A percentile compares a stretch with the other conserved stretches of the same genome.
phyloP scores from a whole-genome alignment of 1,139 yeast genomes.

The Arxiozyma telluris region DNA sequence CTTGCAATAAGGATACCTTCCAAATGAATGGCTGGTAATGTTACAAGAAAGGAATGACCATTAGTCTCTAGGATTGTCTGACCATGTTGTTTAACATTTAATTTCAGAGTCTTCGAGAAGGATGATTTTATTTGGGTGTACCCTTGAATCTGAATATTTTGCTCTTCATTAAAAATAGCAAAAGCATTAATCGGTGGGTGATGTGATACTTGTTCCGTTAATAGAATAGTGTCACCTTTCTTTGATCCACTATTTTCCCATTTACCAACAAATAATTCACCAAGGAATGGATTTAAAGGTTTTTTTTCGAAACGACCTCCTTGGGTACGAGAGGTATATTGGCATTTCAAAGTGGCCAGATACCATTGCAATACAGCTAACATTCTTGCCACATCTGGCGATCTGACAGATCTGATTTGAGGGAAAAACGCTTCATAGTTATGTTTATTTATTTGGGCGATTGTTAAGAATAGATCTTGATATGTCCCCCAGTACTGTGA shows the following conservation, averaged over 20 bases:
- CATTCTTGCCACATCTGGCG: constrained; percentile 38
- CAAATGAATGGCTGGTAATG: constrained; percentile 92
- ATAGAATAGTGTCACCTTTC: constrained; percentile 60
- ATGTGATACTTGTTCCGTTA: constrained; percentile 89
- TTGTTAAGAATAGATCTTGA: constrained; percentile 69
- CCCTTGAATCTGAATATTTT: constrained; percentile 67
- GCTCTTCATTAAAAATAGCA: constrained; percentile 60
- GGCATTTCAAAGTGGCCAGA: constrained; percentile 79
- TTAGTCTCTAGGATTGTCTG: constrained; percentile 68
- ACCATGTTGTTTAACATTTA: constrained; percentile 84
- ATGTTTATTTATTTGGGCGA: constrained; percentile 41
- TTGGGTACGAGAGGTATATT: constrained; percentile 86
- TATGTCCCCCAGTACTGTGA: constrained; percentile 88
- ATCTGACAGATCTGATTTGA: constrained; percentile 34
- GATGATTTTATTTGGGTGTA: constrained; percentile 84
- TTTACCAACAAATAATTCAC: constrained; percentile 84
- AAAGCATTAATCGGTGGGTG: constrained; percentile 96
- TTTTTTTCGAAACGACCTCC: constrained; percentile 59
- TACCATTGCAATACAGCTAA: constrained; percentile 84
- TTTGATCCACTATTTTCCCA: constrained; percentile 52
- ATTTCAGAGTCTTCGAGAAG: constrained; percentile 50
- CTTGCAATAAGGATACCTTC: constrained; percentile 87
- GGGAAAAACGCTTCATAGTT: constrained; percentile 21
- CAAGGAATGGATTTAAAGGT: constrained; percentile 82
- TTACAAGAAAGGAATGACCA: constrained; percentile 64